phyloP scores from a whole-genome alignment of 2,329 filamentous ascomycete genomes.

The Penicillium crustosum region DNA sequence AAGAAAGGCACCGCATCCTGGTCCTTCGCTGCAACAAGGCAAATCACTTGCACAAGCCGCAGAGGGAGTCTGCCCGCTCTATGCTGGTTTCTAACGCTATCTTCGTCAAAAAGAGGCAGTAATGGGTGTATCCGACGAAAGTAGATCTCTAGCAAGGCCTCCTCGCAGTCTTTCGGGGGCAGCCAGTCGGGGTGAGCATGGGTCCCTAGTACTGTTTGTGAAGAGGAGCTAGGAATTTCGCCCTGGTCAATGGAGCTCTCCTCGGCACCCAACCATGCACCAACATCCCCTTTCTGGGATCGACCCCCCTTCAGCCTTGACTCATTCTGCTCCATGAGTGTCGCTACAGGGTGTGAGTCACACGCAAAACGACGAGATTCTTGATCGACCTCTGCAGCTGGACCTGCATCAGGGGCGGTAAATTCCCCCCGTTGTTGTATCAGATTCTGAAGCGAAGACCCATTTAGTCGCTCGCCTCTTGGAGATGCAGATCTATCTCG shows the following conservation, averaged over 20 bases:
- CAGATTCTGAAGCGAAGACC: neutral
- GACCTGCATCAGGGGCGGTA: neutral
- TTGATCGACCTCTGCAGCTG: neutral
- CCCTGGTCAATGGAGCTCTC: neutral
- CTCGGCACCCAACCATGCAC: conserved; percentile 13
- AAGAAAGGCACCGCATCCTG: conserved; percentile 25
- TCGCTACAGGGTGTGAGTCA: conserved; percentile 21
- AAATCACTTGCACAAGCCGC: conserved; percentile 32
- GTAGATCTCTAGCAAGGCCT: conserved; percentile 31
- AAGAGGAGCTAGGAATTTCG: neutral
- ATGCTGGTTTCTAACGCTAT: conserved; percentile 24
- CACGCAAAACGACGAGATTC: conserved; percentile 18
- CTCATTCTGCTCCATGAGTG: conserved; percentile 13
- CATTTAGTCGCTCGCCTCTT: neutral
- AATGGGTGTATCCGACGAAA: conserved; percentile 34
- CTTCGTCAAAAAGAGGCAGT: conserved; percentile 31
- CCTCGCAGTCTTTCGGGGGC: conserved; percentile 18
- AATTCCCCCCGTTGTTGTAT: neutral
- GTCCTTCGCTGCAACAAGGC: conserved; percentile 35
- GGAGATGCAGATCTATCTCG: conserved; percentile 10
- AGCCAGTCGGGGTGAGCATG: conserved; percentile 1
- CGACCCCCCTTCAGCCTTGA: conserved; percentile 14
- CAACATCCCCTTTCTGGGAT: conserved; percentile 14
- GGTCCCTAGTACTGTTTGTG: neutral
- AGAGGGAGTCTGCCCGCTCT: conserved; percentile 20